Base-by-base conservation (phyloP, 371 early-diverging fungal genomes). In the Lichtheimia ornata region DNA sequence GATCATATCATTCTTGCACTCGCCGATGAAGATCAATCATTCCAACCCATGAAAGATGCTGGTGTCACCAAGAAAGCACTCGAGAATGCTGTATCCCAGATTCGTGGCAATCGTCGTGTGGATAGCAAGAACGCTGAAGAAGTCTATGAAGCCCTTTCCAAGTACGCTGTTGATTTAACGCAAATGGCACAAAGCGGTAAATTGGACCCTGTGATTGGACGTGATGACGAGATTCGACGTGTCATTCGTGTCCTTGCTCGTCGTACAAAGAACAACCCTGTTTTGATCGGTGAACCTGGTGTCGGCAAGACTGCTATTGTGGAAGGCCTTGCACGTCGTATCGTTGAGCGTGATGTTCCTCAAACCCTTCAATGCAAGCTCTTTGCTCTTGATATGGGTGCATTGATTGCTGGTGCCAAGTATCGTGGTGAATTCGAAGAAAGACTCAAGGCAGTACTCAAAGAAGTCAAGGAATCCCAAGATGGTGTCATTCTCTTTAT, bases 381-480 rank as follows among this genome's bases (percentile, higher is more conserved):
- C 30, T 95, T 91, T 61, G 93, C 94, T 13, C 85, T 99, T 53
- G 99, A 99, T 71, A 93, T 99, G 89, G 99, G 97, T 59, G 92
- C 97, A 1, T 78, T 99, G 43, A 76, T 80, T 43, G 94, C 93
- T 4, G 95, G 95, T 51, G 86, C 95, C 35, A 94, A 94, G 69
- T 95, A 93, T 75, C 92, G 96, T 59, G 99, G 99, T 67, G 98
- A 99, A 80, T 99, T 99, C 67, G 99, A 99, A 76, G 98, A 98
- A 71, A 92, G 99, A 24, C 85, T 99, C 50, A 99, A 99, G 83
- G 89, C 93, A 0, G 92, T 99, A 12, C 82, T 99, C 49, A 96
- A 96, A 66, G 98, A 98, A 74, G 93, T 98, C 62, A 88, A 89
- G 69, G 96, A 97, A 40, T 87, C 93, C 5, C 82, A 91, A 11